A percentile compares a stretch with the other conserved stretches of the same genome.
Conservation (phyloP, 108 stramenopile genomes). For the Fragilaria crotonensis region DNA sequence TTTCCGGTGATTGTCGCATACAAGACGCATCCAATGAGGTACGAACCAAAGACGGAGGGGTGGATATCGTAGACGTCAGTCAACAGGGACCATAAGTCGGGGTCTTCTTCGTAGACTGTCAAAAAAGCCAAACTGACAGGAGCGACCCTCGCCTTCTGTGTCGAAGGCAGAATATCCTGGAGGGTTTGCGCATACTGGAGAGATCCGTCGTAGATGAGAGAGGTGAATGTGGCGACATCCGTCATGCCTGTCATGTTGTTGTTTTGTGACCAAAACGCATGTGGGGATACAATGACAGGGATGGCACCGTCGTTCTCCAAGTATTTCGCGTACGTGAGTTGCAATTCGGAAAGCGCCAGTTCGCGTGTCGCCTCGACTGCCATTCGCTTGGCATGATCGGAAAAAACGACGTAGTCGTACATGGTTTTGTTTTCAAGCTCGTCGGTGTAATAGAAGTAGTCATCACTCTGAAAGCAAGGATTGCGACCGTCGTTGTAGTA, state of each 20-base stretch:
- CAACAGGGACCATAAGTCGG: conserved; percentile 29
- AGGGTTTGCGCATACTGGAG: conserved; percentile 27
- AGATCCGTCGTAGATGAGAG: conserved; percentile 35
- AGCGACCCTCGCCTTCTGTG: conserved; percentile 30
- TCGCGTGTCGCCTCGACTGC: conserved; percentile 24
- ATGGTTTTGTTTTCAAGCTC: not conserved
- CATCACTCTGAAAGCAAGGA: conserved; percentile 30
- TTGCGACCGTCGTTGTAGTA: conserved; percentile 39
- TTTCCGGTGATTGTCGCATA: conserved; percentile 34
- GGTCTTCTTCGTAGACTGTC: conserved; percentile 40
- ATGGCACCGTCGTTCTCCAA: conserved; percentile 22
- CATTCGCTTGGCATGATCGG: conserved; percentile 41
- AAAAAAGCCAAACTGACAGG: conserved; percentile 50
- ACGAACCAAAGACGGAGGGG: conserved; percentile 36
- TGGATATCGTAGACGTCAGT: conserved; percentile 44
- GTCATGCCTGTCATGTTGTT: conserved; percentile 33
- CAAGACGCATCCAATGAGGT: conserved; percentile 34
- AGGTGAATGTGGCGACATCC: conserved; percentile 39
- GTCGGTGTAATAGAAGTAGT: not conserved
- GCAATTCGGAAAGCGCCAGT: conserved; percentile 22
- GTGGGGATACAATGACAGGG: conserved; percentile 42
- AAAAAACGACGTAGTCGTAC: conserved; percentile 46
- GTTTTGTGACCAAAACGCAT: conserved; percentile 27
- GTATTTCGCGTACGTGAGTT: conserved; percentile 29
- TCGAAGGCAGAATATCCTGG: conserved; percentile 14